Percentiles rank a stretch among this genome's conserved stretches.
Evolutionary conservation across 2,329 filamentous ascomycete genomes (phyloP).

Genomic region (Seiridium unicorne): DNA sequence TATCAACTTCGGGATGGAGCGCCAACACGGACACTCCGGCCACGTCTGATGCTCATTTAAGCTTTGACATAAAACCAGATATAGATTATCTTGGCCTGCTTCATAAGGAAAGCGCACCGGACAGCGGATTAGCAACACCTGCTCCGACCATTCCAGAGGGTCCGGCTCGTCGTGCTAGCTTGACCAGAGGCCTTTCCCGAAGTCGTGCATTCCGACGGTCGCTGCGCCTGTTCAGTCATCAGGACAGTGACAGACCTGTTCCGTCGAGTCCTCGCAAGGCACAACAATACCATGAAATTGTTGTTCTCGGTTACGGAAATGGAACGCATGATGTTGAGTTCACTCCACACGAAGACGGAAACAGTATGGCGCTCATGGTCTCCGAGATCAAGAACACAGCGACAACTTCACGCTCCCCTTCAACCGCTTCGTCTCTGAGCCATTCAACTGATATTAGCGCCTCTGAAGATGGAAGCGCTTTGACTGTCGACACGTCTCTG

Average conservation of each 20-base stretch:
- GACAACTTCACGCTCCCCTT: conserved; percentile 3
- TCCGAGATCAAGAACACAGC: not conserved
- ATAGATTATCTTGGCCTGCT: conserved; percentile 52
- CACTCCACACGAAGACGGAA: not conserved
- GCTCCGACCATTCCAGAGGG: conserved; percentile 4
- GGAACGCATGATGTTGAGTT: conserved; percentile 39
- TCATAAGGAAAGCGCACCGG: conserved; percentile 25
- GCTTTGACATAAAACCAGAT: conserved; percentile 50
- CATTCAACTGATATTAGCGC: conserved; percentile 11
- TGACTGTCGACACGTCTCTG: conserved; percentile 18
- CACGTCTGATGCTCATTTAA: conserved; percentile 7
- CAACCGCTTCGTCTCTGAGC: conserved; percentile 11
- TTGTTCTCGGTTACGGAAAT: conserved; percentile 54
- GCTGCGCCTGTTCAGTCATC: conserved; percentile 13
- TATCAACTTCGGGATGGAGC: conserved; percentile 9
- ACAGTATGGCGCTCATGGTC: not conserved
- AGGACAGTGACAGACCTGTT: not conserved
- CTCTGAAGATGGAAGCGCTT: conserved; percentile 17
- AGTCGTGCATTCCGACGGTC: conserved; percentile 30
- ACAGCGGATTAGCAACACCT: not conserved
- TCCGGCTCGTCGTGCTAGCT: conserved; percentile 20
- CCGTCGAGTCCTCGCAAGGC: conserved; percentile 7
- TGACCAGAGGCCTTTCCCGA: conserved; percentile 30
- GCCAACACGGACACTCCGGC: conserved; percentile 4
- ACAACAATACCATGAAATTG: conserved; percentile 45